Evolutionary conservation across 2,329 filamentous ascomycete genomes (phyloP), one percentile per base, ranked within the genome.

Genomic region (Dendryphion nanum): DNA sequence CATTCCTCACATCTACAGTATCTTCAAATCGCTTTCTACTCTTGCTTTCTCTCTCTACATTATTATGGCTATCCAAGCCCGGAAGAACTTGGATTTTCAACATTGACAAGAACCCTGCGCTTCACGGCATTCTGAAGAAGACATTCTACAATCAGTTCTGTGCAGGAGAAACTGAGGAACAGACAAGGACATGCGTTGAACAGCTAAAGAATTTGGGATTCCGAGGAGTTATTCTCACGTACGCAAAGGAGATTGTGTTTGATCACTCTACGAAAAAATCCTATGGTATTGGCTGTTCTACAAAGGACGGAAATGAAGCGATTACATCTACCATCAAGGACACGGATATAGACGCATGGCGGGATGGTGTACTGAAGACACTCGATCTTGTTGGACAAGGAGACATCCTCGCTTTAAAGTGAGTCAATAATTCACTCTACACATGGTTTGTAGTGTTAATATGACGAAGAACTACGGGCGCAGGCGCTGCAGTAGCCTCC

Each of bases 141-240:
- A 93, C 87, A 0, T 86, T 95, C 51, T 95, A 95, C 66, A 81
- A 82, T 28, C 90, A 95, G 56, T 95, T 95, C 62, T 95, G 90
- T 63, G 88, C 88, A 0, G 90, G 90, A 28, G 85, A 89, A 63
- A 85, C 79, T 30, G 72, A 77, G 1, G 50, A 61, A 3, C 86
- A 95, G 64, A 85, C 94, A 4, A 72, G 72, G 34, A 67, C 63
- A 26, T 62, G 57, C 18, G 89, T 85, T 1, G 78, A 89, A 24
- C 59, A 74, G 2, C 69, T 76, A 4, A 74, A 95, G 12, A 87
- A 88, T 64, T 64, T 74, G 21, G 90, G 90, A 1, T 95, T 88
- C 59, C 79, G 77, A 15, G 90, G 89, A 8, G 85, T 95, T 4
- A 90, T 95, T 42, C 73, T 95, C 30, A 83, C 86, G 18, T 95